These are phyloP conservation scores for Carex myosuroides DNA, from an alignment of 176 grass and related monocot genomes.

Conservation along the genomic window DNA sequence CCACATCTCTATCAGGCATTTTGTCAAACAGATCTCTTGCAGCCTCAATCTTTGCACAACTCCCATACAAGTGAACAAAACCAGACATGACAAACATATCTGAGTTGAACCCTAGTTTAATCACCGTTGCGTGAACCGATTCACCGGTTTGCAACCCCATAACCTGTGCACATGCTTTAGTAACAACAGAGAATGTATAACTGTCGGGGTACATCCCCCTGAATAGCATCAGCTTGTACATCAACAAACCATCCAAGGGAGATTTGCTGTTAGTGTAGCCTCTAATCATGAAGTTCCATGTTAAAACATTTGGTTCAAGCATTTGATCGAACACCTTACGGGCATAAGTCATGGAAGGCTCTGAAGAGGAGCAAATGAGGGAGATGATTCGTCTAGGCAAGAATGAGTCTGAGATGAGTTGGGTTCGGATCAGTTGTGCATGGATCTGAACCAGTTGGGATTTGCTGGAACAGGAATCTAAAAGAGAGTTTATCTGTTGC, in stretches of 20 bases:
- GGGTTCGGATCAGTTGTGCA: slow-evolving; percentile 41
- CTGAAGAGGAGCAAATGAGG: slow-evolving; percentile 25
- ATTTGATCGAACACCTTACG: slow-evolving; percentile 56
- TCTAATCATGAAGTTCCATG: slow-evolving; percentile 77
- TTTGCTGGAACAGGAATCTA: slow-evolving; percentile 39
- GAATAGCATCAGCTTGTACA: slow-evolving; percentile 39
- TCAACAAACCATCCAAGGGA: slow-evolving; percentile 33
- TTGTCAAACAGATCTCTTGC: slow-evolving; percentile 59
- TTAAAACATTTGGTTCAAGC: slow-evolving; percentile 31
- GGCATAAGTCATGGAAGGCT: slow-evolving; percentile 32
- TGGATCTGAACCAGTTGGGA: slow-evolving; percentile 51
- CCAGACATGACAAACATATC: slow-evolving; percentile 71
- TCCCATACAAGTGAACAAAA: slow-evolving; percentile 38
- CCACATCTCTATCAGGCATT: slow-evolving; percentile 63
- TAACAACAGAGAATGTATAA: slow-evolving; percentile 48
- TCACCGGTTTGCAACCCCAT: slow-evolving; percentile 18
- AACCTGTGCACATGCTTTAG: slow-evolving; percentile 32
- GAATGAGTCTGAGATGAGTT: slow-evolving; percentile 34
- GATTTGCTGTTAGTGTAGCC: slow-evolving; percentile 38
- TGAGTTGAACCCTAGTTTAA: slow-evolving; percentile 38
- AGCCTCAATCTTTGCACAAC: slow-evolving; percentile 16
- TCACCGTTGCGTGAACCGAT: slow-evolving; percentile 35
- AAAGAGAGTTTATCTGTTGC: slow-evolving; percentile 28
- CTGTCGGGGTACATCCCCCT: slow-evolving; percentile 32
- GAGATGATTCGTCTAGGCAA: slow-evolving; percentile 42